Conservation (phyloP, 352 stramenopile genomes). For the Pythium aristosporum region DNA sequence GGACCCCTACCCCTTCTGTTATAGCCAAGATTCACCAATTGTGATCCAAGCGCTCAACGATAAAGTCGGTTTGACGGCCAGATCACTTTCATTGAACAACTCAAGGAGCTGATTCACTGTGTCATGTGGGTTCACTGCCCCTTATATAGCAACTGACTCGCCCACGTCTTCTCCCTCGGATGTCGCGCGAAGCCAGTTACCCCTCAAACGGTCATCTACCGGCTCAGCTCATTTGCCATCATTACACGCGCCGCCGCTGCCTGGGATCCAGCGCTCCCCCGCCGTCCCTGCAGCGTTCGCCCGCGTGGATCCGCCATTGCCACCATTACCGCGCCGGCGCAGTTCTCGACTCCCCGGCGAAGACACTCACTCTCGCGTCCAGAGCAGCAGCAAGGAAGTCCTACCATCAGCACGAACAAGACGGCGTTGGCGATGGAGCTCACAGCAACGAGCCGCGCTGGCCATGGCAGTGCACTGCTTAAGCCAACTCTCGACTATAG, state of each 20-base stretch:
- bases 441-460: neutral
- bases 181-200: constrained; percentile 17
- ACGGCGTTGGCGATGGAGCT: neutral
- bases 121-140: neutral
- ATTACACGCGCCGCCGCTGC: neutral
- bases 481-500: neutral
- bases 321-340: constrained; percentile 6
- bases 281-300: neutral
- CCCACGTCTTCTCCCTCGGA: constrained; percentile 1
- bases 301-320: neutral
- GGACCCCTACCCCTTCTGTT: constrained; percentile 1
- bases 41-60: constrained; percentile 8
- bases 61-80: constrained; percentile 23
- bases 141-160: neutral
- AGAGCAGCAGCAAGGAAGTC: neutral
- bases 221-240: neutral
- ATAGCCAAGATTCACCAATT: constrained; percentile 26
- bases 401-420: neutral
- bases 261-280: neutral
- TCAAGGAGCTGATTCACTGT: neutral
- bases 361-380: neutral
- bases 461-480: neutral
- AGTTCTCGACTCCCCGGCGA: constrained; percentile 6
- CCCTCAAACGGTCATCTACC: neutral
- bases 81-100: constrained; percentile 13